phyloP scores from a whole-genome alignment of 129 eudicot species.

The sunflower (Helianthus annuus) region HanXRQr2.0-SUNRISE NC_035438.2:6971757-6972256 shows the following conservation, averaged over 20 bases:
- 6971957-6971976: slow-evolving; percentile 9
- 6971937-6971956: slow-evolving; percentile 16
- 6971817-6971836: slow-evolving; percentile 62
- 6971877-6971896: slow-evolving; percentile 62
- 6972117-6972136: slow-evolving; percentile 20
- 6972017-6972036: slow-evolving; percentile 16
- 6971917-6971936: slow-evolving; percentile 25
- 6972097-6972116: slow-evolving; percentile 32
- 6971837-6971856: slow-evolving; percentile 57
- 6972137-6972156: slow-evolving; percentile 23
- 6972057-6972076: slow-evolving; percentile 29
- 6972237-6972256: slow-evolving; percentile 30
- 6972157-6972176: slow-evolving; percentile 28
- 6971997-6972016: slow-evolving; percentile 26
- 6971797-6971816: slow-evolving; percentile 66
- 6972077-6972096: slow-evolving; percentile 31
- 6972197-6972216: slow-evolving; percentile 37
- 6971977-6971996: slow-evolving; percentile 16
- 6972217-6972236: neutral
- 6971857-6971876: slow-evolving; percentile 53
- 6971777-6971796: slow-evolving; percentile 66
- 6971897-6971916: slow-evolving; percentile 55
- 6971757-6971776: slow-evolving; percentile 36
- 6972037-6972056: slow-evolving; percentile 31
- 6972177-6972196: slow-evolving; percentile 18